Base-by-base conservation (phyloP, 2,329 filamentous ascomycete species). In the Neonectria hederae region DNA sequence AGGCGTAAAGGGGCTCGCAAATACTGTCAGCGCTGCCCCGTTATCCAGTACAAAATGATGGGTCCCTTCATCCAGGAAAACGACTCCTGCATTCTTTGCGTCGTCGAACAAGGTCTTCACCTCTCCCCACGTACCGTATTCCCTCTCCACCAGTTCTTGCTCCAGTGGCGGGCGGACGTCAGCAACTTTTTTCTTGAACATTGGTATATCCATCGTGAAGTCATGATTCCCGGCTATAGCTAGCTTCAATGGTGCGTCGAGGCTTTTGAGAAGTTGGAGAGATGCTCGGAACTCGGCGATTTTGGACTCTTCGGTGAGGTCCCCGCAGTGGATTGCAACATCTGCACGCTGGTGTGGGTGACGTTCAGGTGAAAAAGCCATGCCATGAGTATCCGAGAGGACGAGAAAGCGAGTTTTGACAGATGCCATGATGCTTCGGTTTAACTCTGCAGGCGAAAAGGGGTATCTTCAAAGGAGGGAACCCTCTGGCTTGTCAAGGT, bases 161-260 rank as follows among this genome's bases (percentile, higher is more conserved):
- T 75, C 71, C 8, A 40, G 38, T 3, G 38, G 38, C 6, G 38
- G 38, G 8, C 38, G n/a, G 17, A 19, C 17, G 2, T 40, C 38
- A 0, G 22, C 17, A 1, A 77, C 56, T 45, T 76, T 77, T 2
- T 63, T 10, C 45, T 76, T 62, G 53, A 83, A 86, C 0, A 70
- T 70, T 0, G 69, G 67, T 1, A 65, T 48, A 32, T 82, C 79
- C 2, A 82, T 72, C 0, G 77, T 81, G 43, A 84, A 84, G 63
- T 87, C 83, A 63, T 86, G 83, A 55, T 86, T 86, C 1, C 84
- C 84, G 2, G 84, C 78, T 46, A 87, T 85, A 7, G 81, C 74
- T 1, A 86, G 69, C 59, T 86, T 86, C 4, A 85, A 72, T 0
- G 81, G 78, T 0, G 83, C 82, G 1, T 81, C 62, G 17, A 86